Base-by-base conservation (phyloP, 371 early-diverging fungal genomes). In the Chytridium lagenaria region DNA sequence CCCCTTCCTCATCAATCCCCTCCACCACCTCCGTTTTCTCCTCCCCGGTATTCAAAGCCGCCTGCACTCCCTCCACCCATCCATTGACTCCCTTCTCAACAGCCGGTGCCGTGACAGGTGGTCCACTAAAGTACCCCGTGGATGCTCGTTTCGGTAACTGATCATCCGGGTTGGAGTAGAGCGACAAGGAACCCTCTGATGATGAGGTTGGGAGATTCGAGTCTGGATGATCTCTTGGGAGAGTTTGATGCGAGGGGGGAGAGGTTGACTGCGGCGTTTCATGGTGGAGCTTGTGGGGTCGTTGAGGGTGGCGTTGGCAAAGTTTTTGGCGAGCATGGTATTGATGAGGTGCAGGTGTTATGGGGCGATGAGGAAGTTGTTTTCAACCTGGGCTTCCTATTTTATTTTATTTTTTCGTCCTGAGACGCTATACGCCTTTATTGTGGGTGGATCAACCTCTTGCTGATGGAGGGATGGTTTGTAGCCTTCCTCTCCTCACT, bases 1-100 rank as follows among this genome's bases (percentile, higher is more conserved):
- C 61, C 40, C 70, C 65, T 26, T 70, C 75, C 30, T 70, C 67
- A 30, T 70, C 75, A 37, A 63, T 12, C 10, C 63, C 38, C 7
- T 12, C 57, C 23, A 7, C 57, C 31, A 30, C n/a, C n/a, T n/a
- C n/a, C n/a, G n/a, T n/a, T n/a, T n/a, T n/a, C n/a, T n/a, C n/a
- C n/a, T n/a, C 15, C 57, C 57, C 57, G 23, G 23, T 30, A 34
- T 34, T 36, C 36, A 30, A 63, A 5, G 15, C 57, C 10, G 36
- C 38, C 38, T 7, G 3, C 63, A 31, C 5, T 34, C 63, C 23
- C 31, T 57, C 57, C 7, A 44, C 44, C 10, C 55, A 5, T 7
- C 55, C 55, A 10, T 7, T 28, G 16, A 26, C 55, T 7, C 19
- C 26, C 55, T 55, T 26, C 10, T 55, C 55, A 55, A 5, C 55